Evolutionary conservation across 805 yeast genomes (phyloP), one percentile per base, ranked within the genome.

Genomic region (Starmerella gropengiesseri): DNA sequence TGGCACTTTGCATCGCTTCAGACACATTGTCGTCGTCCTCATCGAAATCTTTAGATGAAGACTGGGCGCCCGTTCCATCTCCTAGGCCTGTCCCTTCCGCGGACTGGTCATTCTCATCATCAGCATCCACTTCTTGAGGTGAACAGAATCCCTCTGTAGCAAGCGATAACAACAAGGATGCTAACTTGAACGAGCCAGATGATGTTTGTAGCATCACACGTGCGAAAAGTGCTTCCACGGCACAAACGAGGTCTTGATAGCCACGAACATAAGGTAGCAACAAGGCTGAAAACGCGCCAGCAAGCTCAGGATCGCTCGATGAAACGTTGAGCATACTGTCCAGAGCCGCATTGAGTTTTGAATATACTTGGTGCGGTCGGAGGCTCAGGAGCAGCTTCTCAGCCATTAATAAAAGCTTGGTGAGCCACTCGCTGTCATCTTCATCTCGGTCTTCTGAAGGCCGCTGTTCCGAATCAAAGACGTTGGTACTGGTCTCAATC

Each of bases 41-140:
- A 37, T 80, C 81, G 57, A 86, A 94, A 12, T 54, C 55, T 40
- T 85, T 79, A 0, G 89, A 75, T 52, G 81, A 75, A 54, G 81
- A 79, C 20, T 75, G 70, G 2, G 81, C 94, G 50, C 95, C 97
- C 43, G 73, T 78, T 19, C 97, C 98, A 55, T 89, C 91, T 27
- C 98, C 98, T 17, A 83, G 65, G 7, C 94, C 94, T 7, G 94
- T 83, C 35, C 96, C 97, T 33, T 83, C 91, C 31, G 81, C 80
- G 45, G 79, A 59, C 41, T 81, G 71, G 37, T 73, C 69, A 14
- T 74, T 74, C 47, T 74, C 76, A 44, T 43, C 50, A 22, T 54
- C 55, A 19, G 78, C 74, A 43, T 78, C 80, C 13, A 71, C 70
- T 6, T 66, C 58, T 5, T 82, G 81, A 11, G 98, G 98, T 2